Conservation (phyloP, 2,329 filamentous ascomycete species). For the Xylariaceae sp. region DNA sequence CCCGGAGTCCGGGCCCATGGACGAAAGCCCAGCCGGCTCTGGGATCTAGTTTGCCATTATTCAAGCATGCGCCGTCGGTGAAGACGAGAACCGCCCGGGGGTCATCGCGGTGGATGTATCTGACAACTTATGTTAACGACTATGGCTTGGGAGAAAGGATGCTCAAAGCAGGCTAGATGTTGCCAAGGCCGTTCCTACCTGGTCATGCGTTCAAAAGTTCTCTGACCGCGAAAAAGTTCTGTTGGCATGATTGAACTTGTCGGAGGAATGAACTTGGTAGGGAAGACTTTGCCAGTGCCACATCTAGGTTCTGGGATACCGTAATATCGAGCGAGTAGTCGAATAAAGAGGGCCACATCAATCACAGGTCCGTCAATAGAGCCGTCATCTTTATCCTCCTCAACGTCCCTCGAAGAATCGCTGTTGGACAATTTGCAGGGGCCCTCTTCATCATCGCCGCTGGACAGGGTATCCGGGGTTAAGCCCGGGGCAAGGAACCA, state of each 20-base stretch:
- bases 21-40: constrained; percentile 47
- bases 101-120: constrained; percentile 40
- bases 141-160: background rate
- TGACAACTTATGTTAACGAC: constrained; percentile 15
- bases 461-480: constrained; percentile 26
- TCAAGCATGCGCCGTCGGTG: constrained; percentile 49
- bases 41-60: constrained; percentile 44
- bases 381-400: background rate
- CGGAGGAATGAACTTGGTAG: constrained; percentile 37
- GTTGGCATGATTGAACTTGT: constrained; percentile 24
- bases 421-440: constrained; percentile 40
- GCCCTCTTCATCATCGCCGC: constrained; percentile 40
- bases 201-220: background rate
- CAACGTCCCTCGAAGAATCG: constrained; percentile 34
- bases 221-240: constrained; percentile 32
- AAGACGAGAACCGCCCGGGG: constrained; percentile 42
- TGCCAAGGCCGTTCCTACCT: constrained; percentile 25
- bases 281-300: constrained; percentile 39
- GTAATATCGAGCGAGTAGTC: background rate
- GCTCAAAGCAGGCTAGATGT: background rate
- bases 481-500: constrained; percentile 35
- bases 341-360: background rate
- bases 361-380: background rate
- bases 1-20: constrained; percentile 22
- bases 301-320: constrained; percentile 19